Base-by-base conservation (phyloP, 139 green algal genomes). In the Eudorina sp. region DNA sequence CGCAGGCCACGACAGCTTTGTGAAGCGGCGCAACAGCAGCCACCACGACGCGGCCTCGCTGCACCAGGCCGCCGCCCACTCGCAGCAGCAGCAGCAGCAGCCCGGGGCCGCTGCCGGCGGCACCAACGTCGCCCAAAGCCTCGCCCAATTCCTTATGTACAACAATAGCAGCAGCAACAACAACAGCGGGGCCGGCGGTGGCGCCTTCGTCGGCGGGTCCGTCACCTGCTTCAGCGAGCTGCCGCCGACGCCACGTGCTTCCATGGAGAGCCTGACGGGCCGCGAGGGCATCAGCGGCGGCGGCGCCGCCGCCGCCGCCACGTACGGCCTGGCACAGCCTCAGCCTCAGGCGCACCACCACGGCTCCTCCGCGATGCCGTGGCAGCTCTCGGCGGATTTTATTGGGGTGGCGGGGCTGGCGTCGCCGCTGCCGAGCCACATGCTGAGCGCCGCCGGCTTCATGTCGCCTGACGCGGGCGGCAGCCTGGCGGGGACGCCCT, bases 1-100 rank as follows among this genome's bases (percentile, higher is more conserved):
- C 53, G 25, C 80, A 86, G 80, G 80, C 41, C 78, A 85, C 43
- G 80, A 86, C 40, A 86, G 43, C 58, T 72, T 86, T 21, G 41
- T 41, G 60, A 62, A 68, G 31, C 62, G 64, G 31, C 81, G 81
- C 60, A 87, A 78, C 81, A 68, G 9, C 43, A 68, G 81, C 64
- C 81, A 79, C 19, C 40, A 64, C 3, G 81, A 87, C 81, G 18
- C 81, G 16, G 25, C 53, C 34, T 31, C 46, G 18, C 78, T 85
- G 55, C 48, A 46, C 53, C 75, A 46, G n/a, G 23, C 75, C n/a
- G 48, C 46, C 18, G 25, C 46, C 31, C 66, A 75, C 3, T n/a
- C n/a, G n/a, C n/a, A n/a, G n/a, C n/a, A n/a, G n/a, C n/a, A n/a
- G n/a, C n/a, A n/a, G n/a, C n/a, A n/a, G n/a, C n/a, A n/a, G n/a